phyloP scores from a whole-genome alignment of 2,329 filamentous ascomycete genomes.

The Dissoconium aciculare region DNA sequence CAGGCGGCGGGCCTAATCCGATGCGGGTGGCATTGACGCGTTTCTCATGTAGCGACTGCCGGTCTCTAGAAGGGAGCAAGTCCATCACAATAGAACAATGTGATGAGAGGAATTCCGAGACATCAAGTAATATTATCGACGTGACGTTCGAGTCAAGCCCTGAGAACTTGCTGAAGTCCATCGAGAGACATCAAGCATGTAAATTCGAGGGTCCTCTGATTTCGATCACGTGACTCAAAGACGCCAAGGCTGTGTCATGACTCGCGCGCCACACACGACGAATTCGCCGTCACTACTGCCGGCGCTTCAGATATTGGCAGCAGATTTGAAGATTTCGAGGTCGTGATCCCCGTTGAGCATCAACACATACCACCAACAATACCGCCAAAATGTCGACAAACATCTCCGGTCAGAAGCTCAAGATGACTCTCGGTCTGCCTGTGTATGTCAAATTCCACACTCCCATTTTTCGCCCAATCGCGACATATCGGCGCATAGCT shows the following conservation, averaged over 20 bases:
- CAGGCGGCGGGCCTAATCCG: too few species aligned
- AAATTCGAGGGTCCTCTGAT: too few species aligned
- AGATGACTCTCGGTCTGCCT: conserved; percentile 99
- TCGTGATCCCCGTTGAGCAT: conserved; percentile 9
- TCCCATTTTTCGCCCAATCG: not conserved
- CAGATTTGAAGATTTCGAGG: conserved; percentile 5
- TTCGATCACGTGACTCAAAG: not conserved
- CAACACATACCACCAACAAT: conserved; percentile 8
- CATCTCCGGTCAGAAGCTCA: conserved; percentile 99
- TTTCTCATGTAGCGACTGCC: too few species aligned
- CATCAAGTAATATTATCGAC: too few species aligned
- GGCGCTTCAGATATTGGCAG: not conserved
- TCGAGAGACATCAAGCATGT: too few species aligned
- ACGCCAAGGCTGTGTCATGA: not conserved
- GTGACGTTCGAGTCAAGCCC: too few species aligned
- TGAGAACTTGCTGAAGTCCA: too few species aligned
- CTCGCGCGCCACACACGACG: conserved; percentile 1
- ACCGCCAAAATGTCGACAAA: conserved; percentile 33
- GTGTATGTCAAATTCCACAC: conserved; percentile 70
- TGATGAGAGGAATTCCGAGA: too few species aligned
- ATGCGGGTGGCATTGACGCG: too few species aligned
- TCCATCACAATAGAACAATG: too few species aligned
- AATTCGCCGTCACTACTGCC: not conserved
- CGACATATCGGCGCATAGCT: not conserved
- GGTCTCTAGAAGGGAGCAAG: too few species aligned